phyloP scores from a whole-genome alignment of 1,139 yeast genomes.

The Pichia terricola region DNA sequence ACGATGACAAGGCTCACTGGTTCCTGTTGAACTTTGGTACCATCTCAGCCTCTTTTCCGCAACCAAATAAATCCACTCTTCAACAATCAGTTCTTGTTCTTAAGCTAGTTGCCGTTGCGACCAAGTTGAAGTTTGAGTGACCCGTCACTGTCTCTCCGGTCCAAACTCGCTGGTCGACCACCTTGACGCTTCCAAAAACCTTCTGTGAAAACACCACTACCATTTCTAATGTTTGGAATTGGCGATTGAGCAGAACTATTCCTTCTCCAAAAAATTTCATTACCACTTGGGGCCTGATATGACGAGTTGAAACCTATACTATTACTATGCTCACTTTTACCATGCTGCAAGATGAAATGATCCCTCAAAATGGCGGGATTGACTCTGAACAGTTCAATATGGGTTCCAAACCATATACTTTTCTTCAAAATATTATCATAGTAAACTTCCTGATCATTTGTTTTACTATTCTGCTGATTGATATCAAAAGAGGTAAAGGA shows the following conservation, averaged over 20 bases:
- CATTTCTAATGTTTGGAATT: constrained; percentile 5
- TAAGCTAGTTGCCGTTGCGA: background rate
- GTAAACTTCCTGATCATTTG: constrained; percentile 13
- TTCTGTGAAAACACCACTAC: constrained; percentile 12
- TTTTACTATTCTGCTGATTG: background rate
- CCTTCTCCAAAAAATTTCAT: constrained; percentile 6
- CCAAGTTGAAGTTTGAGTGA: constrained; percentile 9
- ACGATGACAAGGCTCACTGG: too few relatives aligned
- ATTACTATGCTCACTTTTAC: constrained; percentile 4
- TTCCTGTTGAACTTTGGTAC: too few relatives aligned
- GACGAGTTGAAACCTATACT: background rate
- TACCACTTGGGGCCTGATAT: background rate
- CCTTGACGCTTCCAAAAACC: constrained; percentile 16
- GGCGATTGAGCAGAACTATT: constrained; percentile 5
- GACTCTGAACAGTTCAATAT: constrained; percentile 50
- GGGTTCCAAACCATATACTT: constrained; percentile 59
- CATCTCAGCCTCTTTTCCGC: too few relatives aligned
- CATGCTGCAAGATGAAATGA: constrained; percentile 9
- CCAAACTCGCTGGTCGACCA: constrained; percentile 8
- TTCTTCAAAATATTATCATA: constrained; percentile 26
- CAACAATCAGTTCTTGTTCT: background rate
- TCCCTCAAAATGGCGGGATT: constrained; percentile 9
- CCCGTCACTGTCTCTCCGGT: constrained; percentile 11
- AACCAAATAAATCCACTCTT: background rate
- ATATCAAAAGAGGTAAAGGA: background rate